phyloP scores from a whole-genome alignment of 352 stramenopile genomes.

The Pythium aristosporum region DNA sequence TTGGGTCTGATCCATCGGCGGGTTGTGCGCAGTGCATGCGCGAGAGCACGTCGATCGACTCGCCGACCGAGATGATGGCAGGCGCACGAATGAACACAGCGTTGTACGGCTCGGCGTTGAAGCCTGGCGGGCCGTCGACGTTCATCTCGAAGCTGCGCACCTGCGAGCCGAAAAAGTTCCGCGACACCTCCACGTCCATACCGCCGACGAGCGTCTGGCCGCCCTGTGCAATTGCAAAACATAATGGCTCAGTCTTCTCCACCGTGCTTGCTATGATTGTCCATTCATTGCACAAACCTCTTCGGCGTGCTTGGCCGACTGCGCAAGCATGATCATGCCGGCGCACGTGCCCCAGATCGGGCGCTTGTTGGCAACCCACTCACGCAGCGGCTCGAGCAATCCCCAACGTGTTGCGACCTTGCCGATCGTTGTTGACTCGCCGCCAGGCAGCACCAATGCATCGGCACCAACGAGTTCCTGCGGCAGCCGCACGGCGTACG shows the following conservation, averaged over 20 bases:
- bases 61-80: slow-evolving; percentile 90
- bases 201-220: slow-evolving; percentile 94
- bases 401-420: slow-evolving; percentile 87
- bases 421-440: slow-evolving; percentile 96
- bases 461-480: slow-evolving; percentile 83
- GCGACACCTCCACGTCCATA: slow-evolving; percentile 94
- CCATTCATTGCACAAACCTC: slow-evolving; percentile 35
- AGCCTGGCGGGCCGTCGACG: slow-evolving; percentile 55
- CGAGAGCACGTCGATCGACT: slow-evolving; percentile 90
- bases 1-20: slow-evolving; percentile 71
- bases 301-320: slow-evolving; percentile 79
- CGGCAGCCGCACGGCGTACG: slow-evolving; percentile 78
- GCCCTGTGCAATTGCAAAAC: slow-evolving; percentile 36
- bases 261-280: background rate
- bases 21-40: slow-evolving; percentile 76
- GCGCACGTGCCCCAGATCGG: slow-evolving; percentile 97
- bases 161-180: slow-evolving; percentile 97
- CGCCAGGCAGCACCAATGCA: slow-evolving; percentile 93
- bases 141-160: slow-evolving; percentile 80
- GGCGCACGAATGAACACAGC: slow-evolving; percentile 97
- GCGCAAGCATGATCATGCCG: slow-evolving; percentile 96
- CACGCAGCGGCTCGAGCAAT: slow-evolving; percentile 70
- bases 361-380: slow-evolving; percentile 64
- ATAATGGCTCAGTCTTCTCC: background rate
- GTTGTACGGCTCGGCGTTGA: slow-evolving; percentile 79